A percentile compares a stretch with the other conserved stretches of the same genome.
Evolutionary conservation across 768 basidiomycete genomes (phyloP).

Genomic region (Auricularia cornea): DNA sequence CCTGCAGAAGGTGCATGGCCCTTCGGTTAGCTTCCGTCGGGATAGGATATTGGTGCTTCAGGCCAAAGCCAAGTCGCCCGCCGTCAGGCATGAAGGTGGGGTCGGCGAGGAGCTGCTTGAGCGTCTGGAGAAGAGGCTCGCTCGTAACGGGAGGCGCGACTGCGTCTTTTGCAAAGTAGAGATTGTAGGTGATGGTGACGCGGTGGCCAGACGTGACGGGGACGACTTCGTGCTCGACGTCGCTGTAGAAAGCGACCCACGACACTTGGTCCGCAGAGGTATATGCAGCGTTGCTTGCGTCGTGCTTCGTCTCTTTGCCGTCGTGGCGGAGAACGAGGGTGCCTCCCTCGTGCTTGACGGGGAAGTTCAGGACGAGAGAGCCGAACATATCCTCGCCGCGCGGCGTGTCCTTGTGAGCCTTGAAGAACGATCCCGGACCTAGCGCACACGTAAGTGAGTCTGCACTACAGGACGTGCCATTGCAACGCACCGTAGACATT

Average conservation of each 20-base stretch:
- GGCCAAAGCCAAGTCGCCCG: conserved; percentile 6
- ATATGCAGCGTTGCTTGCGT: neutral
- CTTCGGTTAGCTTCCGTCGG: neutral
- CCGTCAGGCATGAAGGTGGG: conserved; percentile 5
- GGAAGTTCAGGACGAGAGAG: conserved; percentile 9
- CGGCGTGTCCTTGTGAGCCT: conserved; percentile 21
- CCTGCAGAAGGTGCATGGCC: neutral
- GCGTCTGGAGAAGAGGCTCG: neutral
- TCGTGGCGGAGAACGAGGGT: neutral
- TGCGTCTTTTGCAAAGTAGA: conserved; percentile 5
- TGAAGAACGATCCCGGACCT: conserved; percentile 21
- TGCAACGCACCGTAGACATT: conserved; percentile 19
- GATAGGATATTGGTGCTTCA: conserved; percentile 5
- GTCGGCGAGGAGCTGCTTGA: neutral
- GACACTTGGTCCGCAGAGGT: conserved; percentile 13
- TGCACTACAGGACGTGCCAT: neutral
- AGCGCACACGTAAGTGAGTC: neutral
- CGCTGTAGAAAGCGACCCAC: conserved; percentile 37
- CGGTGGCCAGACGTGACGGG: conserved; percentile 34
- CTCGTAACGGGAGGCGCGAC: neutral
- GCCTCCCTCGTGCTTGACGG: conserved; percentile 2
- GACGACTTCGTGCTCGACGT: conserved; percentile 39
- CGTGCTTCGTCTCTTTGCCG: neutral
- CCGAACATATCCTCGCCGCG: conserved; percentile 9
- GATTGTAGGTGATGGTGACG: conserved; percentile 32